These are phyloP conservation scores for Wickerhamomyces strasburgensis DNA, from an alignment of 805 yeast genomes.

Conservation along the genomic window DNA sequence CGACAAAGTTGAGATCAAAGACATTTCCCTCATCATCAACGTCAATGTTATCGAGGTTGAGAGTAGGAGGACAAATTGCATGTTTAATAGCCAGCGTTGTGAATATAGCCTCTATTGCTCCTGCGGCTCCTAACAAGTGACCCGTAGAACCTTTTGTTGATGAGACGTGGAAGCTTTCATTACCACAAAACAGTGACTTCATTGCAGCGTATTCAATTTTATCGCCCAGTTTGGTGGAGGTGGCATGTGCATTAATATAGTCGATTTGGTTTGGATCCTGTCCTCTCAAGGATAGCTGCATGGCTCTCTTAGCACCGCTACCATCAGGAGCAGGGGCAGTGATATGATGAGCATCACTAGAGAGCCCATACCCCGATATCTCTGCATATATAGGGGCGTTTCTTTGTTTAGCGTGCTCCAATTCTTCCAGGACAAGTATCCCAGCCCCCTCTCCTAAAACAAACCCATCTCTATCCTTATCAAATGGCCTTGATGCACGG, in stretches of 20 bases:
- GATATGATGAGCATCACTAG: conserved; percentile 89
- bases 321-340: conserved; percentile 88
- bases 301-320: conserved; percentile 77
- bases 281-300: conserved; percentile 64
- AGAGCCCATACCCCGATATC: conserved; percentile 79
- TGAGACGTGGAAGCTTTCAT: conserved; percentile 45
- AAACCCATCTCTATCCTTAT: conserved; percentile 71
- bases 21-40: conserved; percentile 39
- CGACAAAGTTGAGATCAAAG: conserved; percentile 51
- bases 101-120: conserved; percentile 86
- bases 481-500: conserved; percentile 84
- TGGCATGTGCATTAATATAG: conserved; percentile 95
- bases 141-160: conserved; percentile 93
- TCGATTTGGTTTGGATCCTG: conserved; percentile 47
- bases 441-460: conserved; percentile 95
- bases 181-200: conserved; percentile 40
- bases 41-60: conserved; percentile 60
- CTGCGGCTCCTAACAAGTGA: conserved; percentile 93
- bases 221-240: conserved; percentile 88
- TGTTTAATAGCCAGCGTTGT: conserved; percentile 61
- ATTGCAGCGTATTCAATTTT: conserved; percentile 81
- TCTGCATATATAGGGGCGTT: conserved; percentile 74
- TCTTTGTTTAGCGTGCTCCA: conserved; percentile 67
- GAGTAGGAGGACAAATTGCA: conserved; percentile 68
- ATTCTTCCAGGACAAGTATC: conserved; percentile 65